Conservation (phyloP, 345 rosid genomes). For the Rhodomyrtus tomentosa region DNA sequence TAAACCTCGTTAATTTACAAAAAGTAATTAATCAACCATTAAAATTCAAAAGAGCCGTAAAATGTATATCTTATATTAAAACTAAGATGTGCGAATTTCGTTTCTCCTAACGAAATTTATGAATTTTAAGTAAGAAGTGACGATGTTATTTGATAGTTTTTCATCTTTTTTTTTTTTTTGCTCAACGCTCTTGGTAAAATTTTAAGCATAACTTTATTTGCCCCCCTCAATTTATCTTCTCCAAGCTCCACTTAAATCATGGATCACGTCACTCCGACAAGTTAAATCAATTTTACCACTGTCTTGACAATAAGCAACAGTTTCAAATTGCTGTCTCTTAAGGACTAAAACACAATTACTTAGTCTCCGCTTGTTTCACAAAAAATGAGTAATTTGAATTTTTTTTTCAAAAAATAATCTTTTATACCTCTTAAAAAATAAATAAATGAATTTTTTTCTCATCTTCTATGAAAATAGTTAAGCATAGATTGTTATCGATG, state of each 20-base stretch:
- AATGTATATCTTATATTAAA: not conserved
- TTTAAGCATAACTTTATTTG: not conserved
- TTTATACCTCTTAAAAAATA: no score
- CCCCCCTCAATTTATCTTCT: not conserved
- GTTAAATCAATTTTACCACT: not conserved
- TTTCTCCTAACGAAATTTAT: not conserved
- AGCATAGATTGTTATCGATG: no score
- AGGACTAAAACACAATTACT: not conserved
- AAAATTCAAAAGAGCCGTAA: not conserved
- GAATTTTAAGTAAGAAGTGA: not conserved
- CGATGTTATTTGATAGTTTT: not conserved
- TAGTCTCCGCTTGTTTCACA: no score
- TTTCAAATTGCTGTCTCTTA: not conserved
- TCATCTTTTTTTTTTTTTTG: not conserved
- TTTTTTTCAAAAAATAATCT: no score
- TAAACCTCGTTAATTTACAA: not conserved
- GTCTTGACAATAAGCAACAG: not conserved
- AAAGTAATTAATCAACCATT: not conserved
- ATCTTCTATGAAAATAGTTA: no score
- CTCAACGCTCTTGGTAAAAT: not conserved
- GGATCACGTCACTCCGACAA: not conserved
- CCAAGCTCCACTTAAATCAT: not conserved
- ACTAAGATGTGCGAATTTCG: not conserved
- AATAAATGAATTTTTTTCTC: no score
- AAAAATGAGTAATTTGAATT: no score